phyloP scores from a whole-genome alignment of 1,284 basidiomycete genomes.

The Trametes versicolor region DNA sequence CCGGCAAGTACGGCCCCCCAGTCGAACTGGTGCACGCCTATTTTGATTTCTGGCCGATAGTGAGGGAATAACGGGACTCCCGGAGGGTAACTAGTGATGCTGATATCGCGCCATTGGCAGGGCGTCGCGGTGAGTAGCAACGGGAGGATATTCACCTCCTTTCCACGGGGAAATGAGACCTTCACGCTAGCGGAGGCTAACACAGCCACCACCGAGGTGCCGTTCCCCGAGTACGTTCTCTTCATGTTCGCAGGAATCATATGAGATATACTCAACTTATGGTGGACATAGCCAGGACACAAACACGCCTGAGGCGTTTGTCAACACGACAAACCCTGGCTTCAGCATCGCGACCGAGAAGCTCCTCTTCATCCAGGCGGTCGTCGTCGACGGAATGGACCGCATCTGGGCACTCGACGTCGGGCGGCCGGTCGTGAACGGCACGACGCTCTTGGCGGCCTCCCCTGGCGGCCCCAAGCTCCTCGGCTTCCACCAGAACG shows the following conservation, averaged over 20 bases:
- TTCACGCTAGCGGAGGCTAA: slow-evolving; percentile 36
- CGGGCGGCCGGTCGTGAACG: slow-evolving; percentile 40
- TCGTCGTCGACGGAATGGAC: slow-evolving; percentile 42
- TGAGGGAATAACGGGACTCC: slow-evolving; percentile 19
- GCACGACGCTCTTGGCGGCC: slow-evolving; percentile 38
- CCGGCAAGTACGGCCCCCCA: slow-evolving; percentile 31
- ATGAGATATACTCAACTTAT: neutral
- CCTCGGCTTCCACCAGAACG: slow-evolving; percentile 43
- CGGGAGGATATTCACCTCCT: slow-evolving; percentile 35
- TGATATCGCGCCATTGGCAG: slow-evolving; percentile 11
- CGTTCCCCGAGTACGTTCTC: slow-evolving; percentile 35
- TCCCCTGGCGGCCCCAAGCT: slow-evolving; percentile 45
- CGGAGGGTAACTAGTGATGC: neutral
- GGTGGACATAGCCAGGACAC: slow-evolving; percentile 29
- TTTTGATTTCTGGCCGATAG: slow-evolving; percentile 36
- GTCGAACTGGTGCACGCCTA: slow-evolving; percentile 37
- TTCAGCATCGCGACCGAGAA: slow-evolving; percentile 40
- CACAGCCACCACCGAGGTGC: slow-evolving; percentile 34
- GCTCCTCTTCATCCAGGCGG: slow-evolving; percentile 42
- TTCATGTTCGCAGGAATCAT: too few relatives aligned
- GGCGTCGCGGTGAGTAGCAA: slow-evolving; percentile 35
- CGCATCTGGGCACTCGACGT: slow-evolving; percentile 46
- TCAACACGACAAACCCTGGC: slow-evolving; percentile 30
- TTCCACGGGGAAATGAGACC: slow-evolving; percentile 37
- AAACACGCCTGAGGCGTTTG: slow-evolving; percentile 37